Percentiles rank a stretch among this genome's conserved stretches.
Evolutionary conservation across 495 filamentous ascomycete species (phyloP).

Genomic region (Neurospora africana): DNA sequence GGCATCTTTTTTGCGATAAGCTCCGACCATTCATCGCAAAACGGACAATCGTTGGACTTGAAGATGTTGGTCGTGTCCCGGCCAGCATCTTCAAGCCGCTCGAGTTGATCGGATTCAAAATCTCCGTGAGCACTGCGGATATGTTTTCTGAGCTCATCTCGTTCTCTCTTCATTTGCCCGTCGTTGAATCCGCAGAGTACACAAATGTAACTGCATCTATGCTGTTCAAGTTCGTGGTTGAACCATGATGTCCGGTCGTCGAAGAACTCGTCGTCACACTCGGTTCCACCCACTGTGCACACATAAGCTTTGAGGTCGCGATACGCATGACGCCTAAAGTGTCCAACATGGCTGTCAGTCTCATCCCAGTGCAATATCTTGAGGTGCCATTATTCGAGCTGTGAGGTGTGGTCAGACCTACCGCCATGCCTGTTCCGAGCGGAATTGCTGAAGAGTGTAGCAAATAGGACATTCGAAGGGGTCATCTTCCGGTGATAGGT

Average conservation of each 20-base stretch:
- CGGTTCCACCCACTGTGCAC: slow-evolving; percentile 16
- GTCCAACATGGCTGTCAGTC: not conserved
- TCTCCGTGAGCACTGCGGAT: not conserved
- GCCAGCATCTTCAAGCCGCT: not conserved
- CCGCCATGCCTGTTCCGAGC: slow-evolving; percentile 9
- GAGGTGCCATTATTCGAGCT: not conserved
- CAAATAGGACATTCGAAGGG: slow-evolving; percentile 27
- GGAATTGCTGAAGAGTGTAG: slow-evolving; percentile 16
- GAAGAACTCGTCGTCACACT: slow-evolving; percentile 19
- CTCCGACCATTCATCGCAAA: slow-evolving; percentile 7
- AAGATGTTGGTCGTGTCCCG: not conserved
- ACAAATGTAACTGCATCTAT: slow-evolving; percentile 18
- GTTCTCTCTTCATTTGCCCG: not conserved
- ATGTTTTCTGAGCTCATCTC: not conserved
- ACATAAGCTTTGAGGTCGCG: slow-evolving; percentile 26
- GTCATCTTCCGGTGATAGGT: not conserved
- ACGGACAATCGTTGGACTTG: slow-evolving; percentile 2
- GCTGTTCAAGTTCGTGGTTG: slow-evolving; percentile 21
- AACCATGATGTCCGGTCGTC: slow-evolving; percentile 20
- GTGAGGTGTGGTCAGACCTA: not conserved
- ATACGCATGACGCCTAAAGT: slow-evolving; percentile 17
- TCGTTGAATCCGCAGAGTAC: slow-evolving; percentile 7
- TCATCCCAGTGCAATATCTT: not conserved
- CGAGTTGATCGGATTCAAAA: not conserved
- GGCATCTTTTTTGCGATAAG: not conserved